Evolutionary conservation across 176 grass and related monocot genomes (phyloP), one percentile per base, ranked within the genome.

Genomic region (Ananas comosus): DNA sequence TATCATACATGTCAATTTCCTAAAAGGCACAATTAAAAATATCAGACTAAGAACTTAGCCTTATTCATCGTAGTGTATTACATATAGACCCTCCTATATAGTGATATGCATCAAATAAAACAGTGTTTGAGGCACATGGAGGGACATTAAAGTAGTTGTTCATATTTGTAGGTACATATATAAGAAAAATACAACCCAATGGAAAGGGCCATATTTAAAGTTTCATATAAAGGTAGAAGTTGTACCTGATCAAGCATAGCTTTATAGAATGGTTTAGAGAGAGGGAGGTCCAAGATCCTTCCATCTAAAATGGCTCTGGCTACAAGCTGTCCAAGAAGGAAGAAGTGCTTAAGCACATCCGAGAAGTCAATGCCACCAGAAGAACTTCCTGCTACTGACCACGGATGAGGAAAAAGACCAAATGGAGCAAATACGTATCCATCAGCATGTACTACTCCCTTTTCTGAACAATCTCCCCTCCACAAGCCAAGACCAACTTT

Each of bases 181-280:
- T 6, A 42, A 42, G 33, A 42, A 42, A 8, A 42, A 42, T 6
- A 42, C 33, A 42, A 4, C 33, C 33, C 5, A 33, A 33, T 3
- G 29, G 29, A 33, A 33, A 33, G 3, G 29, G 29, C 4, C 29
- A 33, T 5, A 33, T 33, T 33, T 33, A 4, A 33, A 33, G 29
- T 33, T 33, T 28, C 14, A 9, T 11, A 78, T 66, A 24, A 74
- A 71, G 68, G 18, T 75, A 10, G 54, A 72, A 77, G 53, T 12
- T 75, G 50, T 86, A 96, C 93, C 83, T 90, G 81, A 12, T 71
- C 81, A 74, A 92, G 83, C 66, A 96, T 83, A 70, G 85, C 65
- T 79, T 85, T 97, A 72, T 90, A 92, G 68, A 97, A 90, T 63
- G 86, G 69, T 69, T 74, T 97, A 64, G 89, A 97, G 70, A 97